Evolutionary conservation across 306 rosid genomes (phyloP).

Genomic region (Citrullus mucosospermus): DNA sequence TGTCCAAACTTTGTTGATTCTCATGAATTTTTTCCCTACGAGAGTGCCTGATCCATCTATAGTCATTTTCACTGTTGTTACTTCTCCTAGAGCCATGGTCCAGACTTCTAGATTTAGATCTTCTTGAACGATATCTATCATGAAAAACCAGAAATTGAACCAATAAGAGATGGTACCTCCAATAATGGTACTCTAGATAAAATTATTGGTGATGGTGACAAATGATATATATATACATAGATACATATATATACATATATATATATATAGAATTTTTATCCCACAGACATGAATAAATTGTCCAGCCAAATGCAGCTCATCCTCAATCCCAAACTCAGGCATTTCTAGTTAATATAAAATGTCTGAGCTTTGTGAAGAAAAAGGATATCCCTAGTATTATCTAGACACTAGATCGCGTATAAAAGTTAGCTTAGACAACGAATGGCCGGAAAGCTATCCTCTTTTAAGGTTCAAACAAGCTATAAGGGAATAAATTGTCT

Average conservation of each 20-base stretch:
- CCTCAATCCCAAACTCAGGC: neutral
- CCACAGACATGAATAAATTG: neutral
- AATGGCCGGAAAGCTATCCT: neutral
- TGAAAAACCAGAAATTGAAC: constrained; percentile 10
- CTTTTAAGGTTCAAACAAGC: neutral
- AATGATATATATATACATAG: no score
- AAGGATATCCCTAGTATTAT: neutral
- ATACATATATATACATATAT: no score
- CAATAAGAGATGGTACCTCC: neutral
- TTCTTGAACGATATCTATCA: constrained; percentile 36
- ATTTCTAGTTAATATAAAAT: neutral
- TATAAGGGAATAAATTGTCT: neutral
- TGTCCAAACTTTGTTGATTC: constrained; percentile 20
- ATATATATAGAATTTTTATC: neutral
- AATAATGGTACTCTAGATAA: neutral
- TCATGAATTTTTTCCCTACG: constrained; percentile 11
- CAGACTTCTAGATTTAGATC: constrained; percentile 46
- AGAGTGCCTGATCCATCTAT: neutral
- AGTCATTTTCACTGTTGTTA: constrained; percentile 10
- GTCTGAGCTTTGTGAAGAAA: neutral
- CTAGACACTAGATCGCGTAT: neutral
- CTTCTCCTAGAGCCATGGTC: constrained; percentile 32
- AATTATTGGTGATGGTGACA: neutral
- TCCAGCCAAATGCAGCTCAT: neutral
- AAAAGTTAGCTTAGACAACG: neutral